Conservation (phyloP, 2,329 filamentous ascomycete genomes). For the Didymella sp. region DNA sequence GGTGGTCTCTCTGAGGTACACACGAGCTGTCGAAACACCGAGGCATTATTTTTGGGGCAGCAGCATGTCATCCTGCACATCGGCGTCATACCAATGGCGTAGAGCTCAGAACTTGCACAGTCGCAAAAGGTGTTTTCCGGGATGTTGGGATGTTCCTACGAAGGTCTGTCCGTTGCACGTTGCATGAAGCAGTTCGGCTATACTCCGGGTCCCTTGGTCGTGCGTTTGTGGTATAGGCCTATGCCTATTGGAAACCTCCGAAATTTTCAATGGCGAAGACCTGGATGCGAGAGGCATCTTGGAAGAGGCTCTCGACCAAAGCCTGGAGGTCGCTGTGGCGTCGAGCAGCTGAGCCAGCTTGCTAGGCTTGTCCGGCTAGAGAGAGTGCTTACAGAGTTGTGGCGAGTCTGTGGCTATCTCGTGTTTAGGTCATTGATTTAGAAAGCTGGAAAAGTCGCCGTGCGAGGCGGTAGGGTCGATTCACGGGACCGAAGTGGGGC, state of each 20-base stretch:
- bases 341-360: constrained; percentile 1
- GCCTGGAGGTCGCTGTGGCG: constrained; percentile 1
- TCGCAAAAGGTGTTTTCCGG: not conserved
- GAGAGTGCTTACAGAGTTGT: constrained; percentile 1
- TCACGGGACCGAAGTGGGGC: constrained; percentile 9
- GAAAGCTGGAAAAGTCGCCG: constrained; percentile 3
- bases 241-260: not conserved
- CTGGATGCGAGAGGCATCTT: constrained; percentile 1
- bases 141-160: not conserved
- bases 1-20: not conserved
- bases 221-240: not conserved
- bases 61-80: not conserved
- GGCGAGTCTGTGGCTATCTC: constrained; percentile 4
- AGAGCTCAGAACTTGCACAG: not conserved
- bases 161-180: not conserved
- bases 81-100: constrained; percentile 6
- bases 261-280: constrained; percentile 3
- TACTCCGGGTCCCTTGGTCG: not conserved
- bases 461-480: not conserved
- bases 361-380: not conserved
- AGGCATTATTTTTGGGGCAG: constrained; percentile 11
- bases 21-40: constrained; percentile 4
- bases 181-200: not conserved
- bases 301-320: not conserved
- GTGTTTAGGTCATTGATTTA: not conserved